Conservation (phyloP, 768 basidiomycete genomes). For the Russula olivacea region DNA sequence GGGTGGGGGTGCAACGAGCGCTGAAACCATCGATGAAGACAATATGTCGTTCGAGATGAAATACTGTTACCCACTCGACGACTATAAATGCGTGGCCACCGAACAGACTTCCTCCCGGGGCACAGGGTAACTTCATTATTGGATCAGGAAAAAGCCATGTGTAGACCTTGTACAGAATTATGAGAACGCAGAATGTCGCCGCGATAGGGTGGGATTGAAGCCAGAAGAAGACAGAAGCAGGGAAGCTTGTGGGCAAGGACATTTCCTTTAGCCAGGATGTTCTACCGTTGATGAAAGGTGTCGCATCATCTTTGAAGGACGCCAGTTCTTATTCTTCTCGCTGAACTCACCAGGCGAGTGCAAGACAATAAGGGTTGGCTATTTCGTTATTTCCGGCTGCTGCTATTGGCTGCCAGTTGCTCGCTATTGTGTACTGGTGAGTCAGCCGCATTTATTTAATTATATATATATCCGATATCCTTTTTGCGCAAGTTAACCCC, state of each 20-base stretch:
- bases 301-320: not conserved
- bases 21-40: constrained; percentile 1
- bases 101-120: constrained; percentile 8
- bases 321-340: not conserved
- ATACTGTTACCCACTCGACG: constrained; percentile 7
- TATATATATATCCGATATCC: too few species aligned
- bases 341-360: too few species aligned
- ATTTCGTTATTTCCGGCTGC: not conserved
- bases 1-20: constrained; percentile 10
- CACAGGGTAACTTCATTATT: constrained; percentile 16
- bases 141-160: constrained; percentile 18
- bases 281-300: not conserved
- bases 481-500: too few species aligned
- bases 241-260: not conserved
- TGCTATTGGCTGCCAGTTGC: too few species aligned
- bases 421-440: not conserved
- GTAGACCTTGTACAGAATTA: constrained; percentile 11
- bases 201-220: constrained; percentile 14
- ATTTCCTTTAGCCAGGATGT: not conserved
- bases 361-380: not conserved
- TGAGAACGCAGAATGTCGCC: not conserved
- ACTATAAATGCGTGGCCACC: constrained; percentile 14
- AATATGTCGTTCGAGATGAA: not conserved
- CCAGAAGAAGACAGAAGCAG: not conserved
- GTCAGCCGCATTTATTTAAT: too few species aligned